phyloP scores from a whole-genome alignment of 495 filamentous ascomycete genomes.

The Annulohypoxylon bovei region DNA sequence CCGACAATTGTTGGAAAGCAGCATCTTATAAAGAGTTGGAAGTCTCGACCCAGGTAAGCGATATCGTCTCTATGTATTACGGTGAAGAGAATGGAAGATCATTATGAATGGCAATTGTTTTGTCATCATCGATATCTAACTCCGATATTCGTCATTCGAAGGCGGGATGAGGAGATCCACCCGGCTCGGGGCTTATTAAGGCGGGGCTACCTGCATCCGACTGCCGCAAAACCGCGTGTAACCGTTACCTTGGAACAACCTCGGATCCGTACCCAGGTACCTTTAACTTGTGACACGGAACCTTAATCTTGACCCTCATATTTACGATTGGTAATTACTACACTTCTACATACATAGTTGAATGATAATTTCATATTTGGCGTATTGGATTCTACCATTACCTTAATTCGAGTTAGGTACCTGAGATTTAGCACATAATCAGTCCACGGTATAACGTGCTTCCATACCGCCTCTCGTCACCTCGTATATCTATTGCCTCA shows the following conservation, averaged over 20 bases:
- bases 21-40: not conserved
- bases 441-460: constrained; percentile 7
- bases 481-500: constrained; percentile 1
- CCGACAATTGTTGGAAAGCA: not conserved
- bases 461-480: constrained; percentile 1
- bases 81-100: not conserved
- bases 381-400: not conserved
- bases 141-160: constrained; percentile 40
- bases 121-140: constrained; percentile 35
- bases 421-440: not conserved
- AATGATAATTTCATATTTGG: not conserved
- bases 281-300: not conserved
- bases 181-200: constrained; percentile 21
- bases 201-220: constrained; percentile 20
- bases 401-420: not conserved
- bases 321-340: not conserved
- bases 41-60: not conserved
- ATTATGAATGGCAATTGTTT: constrained; percentile 23
- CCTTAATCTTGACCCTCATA: not conserved
- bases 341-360: not conserved
- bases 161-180: constrained; percentile 42
- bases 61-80: constrained; percentile 7
- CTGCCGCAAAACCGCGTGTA: constrained; percentile 25
- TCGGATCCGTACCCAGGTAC: not conserved
- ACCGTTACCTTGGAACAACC: not conserved